Evolutionary conservation across 495 filamentous ascomycete genomes (phyloP), one percentile per base, ranked within the genome.

Genomic region (Umbilicaria muhlenbergii): DNA sequence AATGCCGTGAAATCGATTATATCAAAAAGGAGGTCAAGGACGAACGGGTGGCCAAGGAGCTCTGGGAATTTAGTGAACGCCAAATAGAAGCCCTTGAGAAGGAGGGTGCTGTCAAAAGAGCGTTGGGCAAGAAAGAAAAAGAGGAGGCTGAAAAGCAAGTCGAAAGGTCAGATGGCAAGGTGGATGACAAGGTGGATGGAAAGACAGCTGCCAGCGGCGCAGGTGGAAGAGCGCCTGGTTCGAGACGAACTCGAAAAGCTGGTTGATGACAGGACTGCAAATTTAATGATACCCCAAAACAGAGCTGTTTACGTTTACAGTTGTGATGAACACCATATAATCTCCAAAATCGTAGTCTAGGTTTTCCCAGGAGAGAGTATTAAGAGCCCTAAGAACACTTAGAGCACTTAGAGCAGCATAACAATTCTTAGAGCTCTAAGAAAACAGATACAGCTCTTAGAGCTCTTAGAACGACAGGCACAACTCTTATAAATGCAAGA

Each of bases 1-100:
- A 99, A 59, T 95, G 89, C 54, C 73, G 71, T 40, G 76, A 84
- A 60, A 67, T 86, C 16, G 71, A 76, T 53, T 81, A 69, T 51
- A 70, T 75, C 44, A 67, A 81, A 48, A 62, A 58, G n/a, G 84
- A 92, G 52, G 68, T 96, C n/a, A 67, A 67, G 39, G 79, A 92
- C 56, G 84, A 91, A 50, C 71, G 70, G 38, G 58, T 80, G 35
- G 86, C 83, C 36, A 86, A 85, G 68, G 69, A 76, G 57, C 65
- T 98, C 36, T 96, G 91, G 91, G 73, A 86, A 59, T 69, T 78
- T 36, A 92, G 83, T 56, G 91, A 93, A 64, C 77, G 75, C 60
- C 75, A 87, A 55, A 78, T 96, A 46, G 79, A 88, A 62, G 70
- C 70, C 49, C 69, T 77, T 34, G 91, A 98, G 65, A 91, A 83